Evolutionary conservation across 2,329 filamentous ascomycete genomes (phyloP).

Genomic region (Amesomyces nigricolor): DNA sequence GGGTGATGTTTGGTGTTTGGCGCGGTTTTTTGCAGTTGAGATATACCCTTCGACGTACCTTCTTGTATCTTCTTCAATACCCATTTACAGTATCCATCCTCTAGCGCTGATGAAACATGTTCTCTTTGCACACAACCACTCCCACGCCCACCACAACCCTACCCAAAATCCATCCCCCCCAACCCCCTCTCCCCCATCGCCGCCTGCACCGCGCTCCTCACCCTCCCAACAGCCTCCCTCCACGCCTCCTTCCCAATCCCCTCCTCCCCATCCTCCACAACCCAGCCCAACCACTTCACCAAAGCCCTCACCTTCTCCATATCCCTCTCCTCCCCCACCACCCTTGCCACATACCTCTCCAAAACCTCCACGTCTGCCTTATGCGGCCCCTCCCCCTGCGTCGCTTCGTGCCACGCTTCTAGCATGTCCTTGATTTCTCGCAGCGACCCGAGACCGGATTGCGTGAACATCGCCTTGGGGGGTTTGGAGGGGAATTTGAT

Average conservation of each 20-base stretch:
- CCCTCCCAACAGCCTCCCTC: constrained; percentile 38
- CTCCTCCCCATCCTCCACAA: constrained; percentile 46
- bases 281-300: constrained; percentile 62
- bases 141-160: too few relatives aligned
- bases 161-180: constrained; percentile 46
- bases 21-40: background rate
- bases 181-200: constrained; percentile 54
- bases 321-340: constrained; percentile 71
- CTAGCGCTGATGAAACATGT: too few relatives aligned
- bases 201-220: constrained; percentile 48
- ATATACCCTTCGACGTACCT: constrained; percentile 9
- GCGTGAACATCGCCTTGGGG: constrained; percentile 42
- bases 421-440: constrained; percentile 68
- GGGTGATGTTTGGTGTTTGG: background rate
- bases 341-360: constrained; percentile 62
- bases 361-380: constrained; percentile 70
- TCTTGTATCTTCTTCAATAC: background rate
- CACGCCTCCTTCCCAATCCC: constrained; percentile 39
- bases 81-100: too few relatives aligned
- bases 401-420: constrained; percentile 68
- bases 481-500: constrained; percentile 45
- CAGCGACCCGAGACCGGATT: constrained; percentile 37
- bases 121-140: too few relatives aligned
- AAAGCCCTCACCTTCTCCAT: constrained; percentile 86
- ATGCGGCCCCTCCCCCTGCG: constrained; percentile 69